Evolutionary conservation across 2,329 filamentous ascomycete species (phyloP), one percentile per base, ranked within the genome.

Genomic region (Fusarium sp.): DNA sequence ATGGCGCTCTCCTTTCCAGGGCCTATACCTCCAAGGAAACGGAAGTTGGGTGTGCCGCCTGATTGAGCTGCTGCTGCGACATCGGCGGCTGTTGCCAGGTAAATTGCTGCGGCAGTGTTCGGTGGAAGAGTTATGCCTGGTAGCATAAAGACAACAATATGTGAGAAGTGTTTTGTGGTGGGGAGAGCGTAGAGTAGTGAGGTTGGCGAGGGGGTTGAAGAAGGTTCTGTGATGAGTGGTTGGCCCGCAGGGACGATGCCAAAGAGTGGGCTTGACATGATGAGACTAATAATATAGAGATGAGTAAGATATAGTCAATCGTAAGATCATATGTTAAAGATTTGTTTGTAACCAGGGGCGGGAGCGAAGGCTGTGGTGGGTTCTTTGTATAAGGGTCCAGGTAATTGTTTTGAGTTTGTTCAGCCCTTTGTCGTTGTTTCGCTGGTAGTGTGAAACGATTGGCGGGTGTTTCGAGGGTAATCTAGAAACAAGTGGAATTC

Each of bases 1-100:
- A 98, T 93, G 39, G 95, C 94, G 74, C 92, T 95, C 75, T 96
- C 94, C 79, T 98, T 98, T 62, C 95, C 94, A 39, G 93, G 91
- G 3, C 93, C 95, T 62, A 99, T 91, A 53, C 92, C 96, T 70
- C 97, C 96, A 8, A 98, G 90, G 76, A 99, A 94, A 67, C 88
- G 90, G 84, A 97, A 97, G 50, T 91, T 89, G 2, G 87, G 84
- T 6, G 80, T 76, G 44, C 81, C 81, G 39, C 84, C 85, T 8
- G 83, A 80, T 5, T 81, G 71, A 18, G 82, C 80, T 2, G 82
- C 81, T 10, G 79, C 73, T 36, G 84, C 80, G 53, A 84, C 80
- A 74, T 81, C 59, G 82, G 79, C 44, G 63, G 84, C 66, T 6
- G 95, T 85, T 56, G 85, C 92, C 52, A 97, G 88, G 83, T 98